These are phyloP conservation scores for Lodderomyces elongisporus DNA, from an alignment of 1,139 yeast species.

Conservation along the genomic window DNA sequence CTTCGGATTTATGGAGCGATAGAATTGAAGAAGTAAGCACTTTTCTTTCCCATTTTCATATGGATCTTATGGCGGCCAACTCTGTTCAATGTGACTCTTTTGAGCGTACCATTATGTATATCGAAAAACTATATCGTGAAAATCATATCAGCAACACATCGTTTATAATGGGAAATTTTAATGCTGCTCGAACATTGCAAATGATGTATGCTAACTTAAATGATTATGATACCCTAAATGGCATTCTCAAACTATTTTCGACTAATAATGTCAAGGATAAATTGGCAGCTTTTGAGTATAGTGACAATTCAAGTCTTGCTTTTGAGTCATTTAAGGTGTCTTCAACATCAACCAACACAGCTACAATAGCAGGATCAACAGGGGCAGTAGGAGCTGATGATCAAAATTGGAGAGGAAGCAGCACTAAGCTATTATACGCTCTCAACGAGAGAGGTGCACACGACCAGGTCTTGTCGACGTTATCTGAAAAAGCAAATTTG, in stretches of 20 bases:
- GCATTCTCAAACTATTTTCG: constrained; percentile 72
- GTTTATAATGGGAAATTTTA: constrained; percentile 25
- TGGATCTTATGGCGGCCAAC: constrained; percentile 65
- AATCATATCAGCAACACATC: constrained; percentile 28
- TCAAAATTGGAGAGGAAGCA: too few relatives aligned
- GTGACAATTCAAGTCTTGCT: constrained; percentile 84
- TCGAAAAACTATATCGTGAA: constrained; percentile 68
- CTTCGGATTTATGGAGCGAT: constrained; percentile 6
- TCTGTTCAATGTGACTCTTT: constrained; percentile 82
- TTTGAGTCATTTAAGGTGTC: constrained; percentile 78
- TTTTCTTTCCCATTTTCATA: constrained; percentile 56
- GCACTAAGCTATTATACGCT: constrained; percentile 35
- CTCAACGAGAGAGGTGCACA: constrained; percentile 39
- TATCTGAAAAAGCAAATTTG: constrained; percentile 25
- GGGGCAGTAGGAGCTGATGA: too few relatives aligned
- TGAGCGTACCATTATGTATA: constrained; percentile 83
- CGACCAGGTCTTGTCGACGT: constrained; percentile 35
- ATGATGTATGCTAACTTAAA: constrained; percentile 81
- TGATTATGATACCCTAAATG: constrained; percentile 88
- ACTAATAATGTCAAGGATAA: constrained; percentile 66
- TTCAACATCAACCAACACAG: constrained; percentile 27
- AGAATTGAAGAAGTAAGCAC: constrained; percentile 35
- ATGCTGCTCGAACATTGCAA: constrained; percentile 54
- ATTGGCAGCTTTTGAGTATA: constrained; percentile 73
- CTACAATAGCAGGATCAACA: too few relatives aligned